These are phyloP conservation scores for Groenewaldozyma salmanticensis DNA, from an alignment of 805 yeast species.

Conservation along the genomic window DNA sequence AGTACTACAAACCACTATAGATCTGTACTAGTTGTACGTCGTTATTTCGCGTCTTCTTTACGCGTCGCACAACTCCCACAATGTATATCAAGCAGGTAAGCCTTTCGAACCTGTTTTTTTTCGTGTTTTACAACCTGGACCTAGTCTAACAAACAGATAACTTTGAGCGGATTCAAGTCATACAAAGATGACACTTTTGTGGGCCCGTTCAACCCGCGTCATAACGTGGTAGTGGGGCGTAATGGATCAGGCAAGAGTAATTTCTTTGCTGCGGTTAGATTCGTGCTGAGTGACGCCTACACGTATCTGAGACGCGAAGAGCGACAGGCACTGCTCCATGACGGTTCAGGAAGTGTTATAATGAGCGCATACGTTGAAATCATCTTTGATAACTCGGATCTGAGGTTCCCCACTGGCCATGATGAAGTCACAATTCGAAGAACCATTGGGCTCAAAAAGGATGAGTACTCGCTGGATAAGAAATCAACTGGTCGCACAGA, in stretches of 20 bases:
- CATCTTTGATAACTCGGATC: conserved; percentile 69
- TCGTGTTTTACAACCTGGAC: too few species aligned
- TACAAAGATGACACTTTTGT: conserved; percentile 75
- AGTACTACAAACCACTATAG: too few species aligned
- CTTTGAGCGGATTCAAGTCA: conserved; percentile 89
- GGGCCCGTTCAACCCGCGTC: conserved; percentile 67
- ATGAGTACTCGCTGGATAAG: conserved; percentile 79
- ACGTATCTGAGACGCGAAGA: conserved; percentile 78
- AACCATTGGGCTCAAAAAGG: conserved; percentile 88
- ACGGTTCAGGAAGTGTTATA: conserved; percentile 67
- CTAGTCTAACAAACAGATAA: conserved; percentile 30
- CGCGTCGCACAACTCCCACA: neutral
- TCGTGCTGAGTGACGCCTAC: conserved; percentile 84
- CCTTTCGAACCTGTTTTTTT: neutral
- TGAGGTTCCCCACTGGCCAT: conserved; percentile 60
- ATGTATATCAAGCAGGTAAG: conserved; percentile 18
- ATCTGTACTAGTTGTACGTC: too few species aligned
- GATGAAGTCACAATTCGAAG: conserved; percentile 69
- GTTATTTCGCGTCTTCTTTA: too few species aligned
- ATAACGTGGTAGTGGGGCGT: conserved; percentile 79
- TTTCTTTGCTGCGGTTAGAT: conserved; percentile 89
- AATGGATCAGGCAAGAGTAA: conserved; percentile 97
- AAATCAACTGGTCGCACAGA: conserved; percentile 72
- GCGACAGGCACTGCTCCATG: conserved; percentile 78
- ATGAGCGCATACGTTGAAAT: conserved; percentile 92